Base-by-base conservation (phyloP, 2,329 filamentous ascomycete genomes). In the Scedosporium minutisporum region DNA sequence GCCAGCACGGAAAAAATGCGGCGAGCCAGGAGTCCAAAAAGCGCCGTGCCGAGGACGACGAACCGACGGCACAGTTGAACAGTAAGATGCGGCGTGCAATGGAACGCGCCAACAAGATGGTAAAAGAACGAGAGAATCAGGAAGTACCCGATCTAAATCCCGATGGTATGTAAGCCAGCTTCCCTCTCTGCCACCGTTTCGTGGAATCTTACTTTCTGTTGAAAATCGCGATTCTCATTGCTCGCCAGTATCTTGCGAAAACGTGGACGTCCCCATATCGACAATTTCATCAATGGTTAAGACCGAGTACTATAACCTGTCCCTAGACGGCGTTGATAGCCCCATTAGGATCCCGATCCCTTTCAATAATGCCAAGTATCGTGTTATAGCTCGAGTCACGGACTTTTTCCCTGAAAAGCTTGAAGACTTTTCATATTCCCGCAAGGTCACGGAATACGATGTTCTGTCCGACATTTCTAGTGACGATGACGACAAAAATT, bases 341-440 rank as follows among this genome's bases (percentile, higher is more conserved):
- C 18, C 42, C 14, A 46, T 74, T 2, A 70, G 66, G 3, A 46
- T 83, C 1, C 66, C 67, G n/a, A 68, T 93, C 0, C 90, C 92
- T 0, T 96, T 96, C 69, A 80, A 86, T 63, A 91, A 93, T 69
- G 76, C 82, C 63, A 89, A 85, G 51, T 92, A 92, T 71, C 84
- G 85, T 57, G 78, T 85, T 23, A 79, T 82, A 41, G 87, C 90
- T 42, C 87, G 90, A n/a, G 87, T 96, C 1, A 82, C 96, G 42
- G 90, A 96, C 74, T 97, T 90, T 72, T 84, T 82, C 63, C 93
- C 93, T 0, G 74, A 79, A 2, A 79, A 80, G 1, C 75, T 97
- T 1, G 82, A 86, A 65, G 84, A 93, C 63, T 97, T 97, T 71
- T 78, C 88, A 3, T 73, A 72, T 33, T 77, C 78, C 62, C 77